These are phyloP conservation scores for Saururus chinensis DNA, from an alignment of 164 flowering plant genomes.

Conservation along the genomic window DNA sequence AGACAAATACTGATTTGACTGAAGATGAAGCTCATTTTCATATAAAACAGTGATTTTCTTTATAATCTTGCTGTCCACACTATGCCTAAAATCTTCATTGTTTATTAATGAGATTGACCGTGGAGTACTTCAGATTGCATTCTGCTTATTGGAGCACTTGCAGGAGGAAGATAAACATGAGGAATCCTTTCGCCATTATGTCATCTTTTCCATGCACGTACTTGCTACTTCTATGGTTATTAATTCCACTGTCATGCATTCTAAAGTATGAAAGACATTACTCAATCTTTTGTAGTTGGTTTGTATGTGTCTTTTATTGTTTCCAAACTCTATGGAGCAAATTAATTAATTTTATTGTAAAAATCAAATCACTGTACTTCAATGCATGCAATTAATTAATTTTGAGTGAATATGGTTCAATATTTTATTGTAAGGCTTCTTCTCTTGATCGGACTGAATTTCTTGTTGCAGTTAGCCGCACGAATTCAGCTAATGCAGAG, in stretches of 20 bases:
- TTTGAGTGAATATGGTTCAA: too few species aligned
- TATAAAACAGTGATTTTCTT: constrained; percentile 92
- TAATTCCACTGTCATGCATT: constrained; percentile 75
- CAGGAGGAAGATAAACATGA: constrained; percentile 24
- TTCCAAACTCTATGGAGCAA: too few species aligned
- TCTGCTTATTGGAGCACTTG: constrained; percentile 24
- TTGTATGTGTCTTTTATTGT: too few species aligned
- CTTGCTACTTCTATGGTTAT: constrained; percentile 87
- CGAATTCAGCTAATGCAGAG: too few species aligned
- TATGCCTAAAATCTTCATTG: constrained; percentile 90
- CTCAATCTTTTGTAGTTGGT: too few species aligned
- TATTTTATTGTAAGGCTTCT: too few species aligned
- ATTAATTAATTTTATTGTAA: too few species aligned
- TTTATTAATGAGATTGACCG: constrained; percentile 77
- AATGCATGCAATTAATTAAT: too few species aligned
- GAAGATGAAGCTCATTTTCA: constrained; percentile 94
- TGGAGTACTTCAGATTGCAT: constrained; percentile 64
- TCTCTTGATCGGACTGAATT: too few species aligned
- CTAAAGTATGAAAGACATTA: constrained; percentile 36
- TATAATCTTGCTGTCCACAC: constrained; percentile 87
- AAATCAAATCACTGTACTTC: too few species aligned
- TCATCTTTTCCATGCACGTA: constrained; percentile 71
- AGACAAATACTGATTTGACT: constrained; percentile 77
- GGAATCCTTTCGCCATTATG: constrained; percentile 61
- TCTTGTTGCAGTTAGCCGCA: too few species aligned